A percentile compares a stretch with the other conserved stretches of the same genome.
These are phyloP conservation scores for Pestalotiopsis sp. DNA, from an alignment of 2,329 filamentous ascomycete species.

Conservation along the genomic window DNA sequence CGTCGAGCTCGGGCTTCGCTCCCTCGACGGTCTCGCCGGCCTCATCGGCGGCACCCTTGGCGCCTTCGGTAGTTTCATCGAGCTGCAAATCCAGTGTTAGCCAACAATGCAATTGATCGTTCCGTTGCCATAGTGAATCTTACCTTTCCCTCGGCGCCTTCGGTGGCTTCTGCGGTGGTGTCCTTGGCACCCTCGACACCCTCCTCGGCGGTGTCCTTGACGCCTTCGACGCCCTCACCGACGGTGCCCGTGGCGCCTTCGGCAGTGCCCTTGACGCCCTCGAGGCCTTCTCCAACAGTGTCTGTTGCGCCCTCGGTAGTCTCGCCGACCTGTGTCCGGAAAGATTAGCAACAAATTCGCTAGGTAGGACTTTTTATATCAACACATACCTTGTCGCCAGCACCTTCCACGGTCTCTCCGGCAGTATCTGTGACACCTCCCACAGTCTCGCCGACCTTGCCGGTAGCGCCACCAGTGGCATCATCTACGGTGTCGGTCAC, in stretches of 20 bases:
- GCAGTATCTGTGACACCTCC: constrained; percentile 19
- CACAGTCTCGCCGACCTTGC: constrained; percentile 14
- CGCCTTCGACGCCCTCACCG: background rate
- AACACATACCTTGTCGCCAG: constrained; percentile 16
- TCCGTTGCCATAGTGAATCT: constrained; percentile 16
- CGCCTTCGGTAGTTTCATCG: constrained; percentile 13
- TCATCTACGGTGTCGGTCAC: constrained; percentile 17
- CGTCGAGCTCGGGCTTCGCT: background rate
- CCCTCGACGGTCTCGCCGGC: background rate
- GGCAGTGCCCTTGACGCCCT: constrained; percentile 20
- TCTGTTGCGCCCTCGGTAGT: constrained; percentile 7
- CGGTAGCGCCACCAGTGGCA: constrained; percentile 14
- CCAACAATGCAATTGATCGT: no score
- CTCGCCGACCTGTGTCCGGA: constrained; percentile 8
- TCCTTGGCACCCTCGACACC: background rate
- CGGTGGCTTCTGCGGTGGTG: background rate
- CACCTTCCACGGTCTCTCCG: constrained; percentile 22
- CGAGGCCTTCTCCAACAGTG: constrained; percentile 19
- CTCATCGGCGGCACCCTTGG: constrained; percentile 19
- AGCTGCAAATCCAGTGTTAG: background rate
- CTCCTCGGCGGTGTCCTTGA: background rate
- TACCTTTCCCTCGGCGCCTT: background rate
- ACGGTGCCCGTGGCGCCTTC: constrained; percentile 15
- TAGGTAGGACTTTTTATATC: constrained; percentile 11
- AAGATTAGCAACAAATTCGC: no score